Evolutionary conservation across 805 yeast species (phyloP), one percentile per base, ranked within the genome.

Genomic region (Candida ascalaphidarum): DNA sequence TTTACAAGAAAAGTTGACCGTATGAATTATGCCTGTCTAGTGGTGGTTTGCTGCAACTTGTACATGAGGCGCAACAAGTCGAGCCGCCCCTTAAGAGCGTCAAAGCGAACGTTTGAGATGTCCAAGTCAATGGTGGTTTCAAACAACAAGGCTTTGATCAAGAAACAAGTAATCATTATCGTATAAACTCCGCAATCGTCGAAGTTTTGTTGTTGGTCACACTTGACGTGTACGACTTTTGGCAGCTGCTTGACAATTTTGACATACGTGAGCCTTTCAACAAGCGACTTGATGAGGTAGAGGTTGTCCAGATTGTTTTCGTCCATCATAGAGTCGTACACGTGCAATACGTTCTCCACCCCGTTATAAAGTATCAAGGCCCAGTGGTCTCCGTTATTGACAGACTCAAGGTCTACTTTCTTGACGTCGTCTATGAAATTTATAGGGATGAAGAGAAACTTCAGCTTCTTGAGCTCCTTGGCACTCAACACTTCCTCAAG

Each of bases 361-460:
- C 68, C 36, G 19, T 68, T 63, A 5, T 76, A 57, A 11, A 81
- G 63, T 10, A 77, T 61, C 11, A 82, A 51, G 1, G 82, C 74
- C 92, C 94, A 81, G 51, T 82, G 92, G 25, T 74, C 75, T 1
- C 89, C 92, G 11, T 77, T 76, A 35, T 73, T 81, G 2, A 68
- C 71, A 1, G 55, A 54, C 26, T 67, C 78, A 23, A 74, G 56
- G 30, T 75, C 79, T 7, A 34, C 36, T 18, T 34, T 39, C 18
- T 39, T 49, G 23, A 22, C 25, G 15, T 37, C 40, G 25, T 67
- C 78, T 34, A 71, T 74, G 44, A 73, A 80, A 46, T 79, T 81
- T 17, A 80, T 58, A 1, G 89, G 92, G 22, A 80, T 46, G 36
- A 82, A 80, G 1, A 81, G 60, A 39, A 75, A 71, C 32, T 44